These are phyloP conservation scores for Trypanosoma brucei DNA, from an alignment of 208 protist species.

Conservation along the genomic window DNA sequence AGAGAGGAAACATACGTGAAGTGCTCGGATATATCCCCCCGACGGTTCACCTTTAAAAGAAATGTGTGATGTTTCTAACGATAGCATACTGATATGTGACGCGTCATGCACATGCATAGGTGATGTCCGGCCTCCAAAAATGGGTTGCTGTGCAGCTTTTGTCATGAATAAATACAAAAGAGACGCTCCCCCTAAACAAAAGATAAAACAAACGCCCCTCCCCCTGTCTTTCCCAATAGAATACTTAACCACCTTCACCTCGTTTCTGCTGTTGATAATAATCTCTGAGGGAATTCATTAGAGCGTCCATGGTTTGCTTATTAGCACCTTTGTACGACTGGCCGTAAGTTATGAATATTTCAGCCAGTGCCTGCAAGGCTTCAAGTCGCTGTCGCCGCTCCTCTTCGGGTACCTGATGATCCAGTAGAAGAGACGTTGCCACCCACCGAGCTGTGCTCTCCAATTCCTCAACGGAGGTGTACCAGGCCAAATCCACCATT, in stretches of 20 bases:
- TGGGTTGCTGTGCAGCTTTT: too few species aligned
- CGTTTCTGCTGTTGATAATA: slow-evolving; percentile 62
- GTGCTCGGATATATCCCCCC: too few species aligned
- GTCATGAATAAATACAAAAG: too few species aligned
- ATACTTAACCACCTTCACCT: slow-evolving; percentile 22
- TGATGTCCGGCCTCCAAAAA: too few species aligned
- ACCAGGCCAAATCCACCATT: slow-evolving; percentile 81
- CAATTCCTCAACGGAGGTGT: slow-evolving; percentile 60
- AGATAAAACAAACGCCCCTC: too few species aligned
- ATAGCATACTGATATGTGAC: too few species aligned
- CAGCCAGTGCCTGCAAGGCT: slow-evolving; percentile 46
- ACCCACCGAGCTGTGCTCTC: slow-evolving; percentile 63
- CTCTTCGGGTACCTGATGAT: slow-evolving; percentile 27
- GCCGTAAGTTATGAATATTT: slow-evolving; percentile 61
- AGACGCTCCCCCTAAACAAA: too few species aligned
- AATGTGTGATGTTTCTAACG: too few species aligned
- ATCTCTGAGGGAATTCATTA: slow-evolving; percentile 73
- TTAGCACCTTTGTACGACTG: slow-evolving; percentile 74
- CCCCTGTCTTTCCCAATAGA: neutral
- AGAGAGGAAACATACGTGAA: too few species aligned
- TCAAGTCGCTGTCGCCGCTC: slow-evolving; percentile 39
- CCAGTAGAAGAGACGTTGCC: slow-evolving; percentile 50
- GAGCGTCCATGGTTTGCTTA: slow-evolving; percentile 66
- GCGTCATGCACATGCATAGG: too few species aligned
- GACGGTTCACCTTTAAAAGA: too few species aligned